Base-by-base conservation (phyloP, 306 rosid species). In the Corylus americana region DNA sequence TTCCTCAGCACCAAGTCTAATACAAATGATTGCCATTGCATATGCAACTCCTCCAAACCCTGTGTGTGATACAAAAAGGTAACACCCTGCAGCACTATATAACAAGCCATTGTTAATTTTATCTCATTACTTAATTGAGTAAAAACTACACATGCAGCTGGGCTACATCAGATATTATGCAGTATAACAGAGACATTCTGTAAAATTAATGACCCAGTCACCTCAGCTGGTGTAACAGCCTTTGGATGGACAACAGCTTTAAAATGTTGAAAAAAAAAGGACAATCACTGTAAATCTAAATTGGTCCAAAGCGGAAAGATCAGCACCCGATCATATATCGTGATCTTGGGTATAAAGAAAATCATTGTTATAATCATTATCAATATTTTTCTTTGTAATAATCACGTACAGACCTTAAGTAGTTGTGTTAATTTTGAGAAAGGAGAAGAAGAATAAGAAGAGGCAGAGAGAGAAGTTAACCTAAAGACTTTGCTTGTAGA, bases 21-120 rank as follows among this genome's bases (percentile, higher is more conserved):
- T 80, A 84, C 98, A 93, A 75, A 85, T 81, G 44, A 93, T 86
- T 48, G 97, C 92, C 97, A 91, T 93, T 39, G 98, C 95, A 83
- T 91, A 93, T 70, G 95, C 86, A 25, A 89, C 95, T 87, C 97
- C 98, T 79, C 98, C 98, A 85, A 91, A 93, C 55, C 98, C 95
- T 7, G 98, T 93, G 91, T 93, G 98, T 18, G 97, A 93, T 77
- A 93, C 78, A 80, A 88, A 93, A 82, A 93, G 95, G 88, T 90
- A 90, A 79, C 88, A 87, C 81, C 90, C 93, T 76, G 98, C 92
- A 84, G 89, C 90, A 59, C 98, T 93, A 85, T 76, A 84, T 49
- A 72, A 64, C 49, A 72, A 79, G 76, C 69, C 73, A 81, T 51
- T 70, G 75, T 50, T 81, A 68, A 68, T 42, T 39, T 68, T 68